A percentile compares a stretch with the other conserved stretches of the same genome.
phyloP scores from a whole-genome alignment of 352 stramenopile species.

The Phytophthora idaei region DNA sequence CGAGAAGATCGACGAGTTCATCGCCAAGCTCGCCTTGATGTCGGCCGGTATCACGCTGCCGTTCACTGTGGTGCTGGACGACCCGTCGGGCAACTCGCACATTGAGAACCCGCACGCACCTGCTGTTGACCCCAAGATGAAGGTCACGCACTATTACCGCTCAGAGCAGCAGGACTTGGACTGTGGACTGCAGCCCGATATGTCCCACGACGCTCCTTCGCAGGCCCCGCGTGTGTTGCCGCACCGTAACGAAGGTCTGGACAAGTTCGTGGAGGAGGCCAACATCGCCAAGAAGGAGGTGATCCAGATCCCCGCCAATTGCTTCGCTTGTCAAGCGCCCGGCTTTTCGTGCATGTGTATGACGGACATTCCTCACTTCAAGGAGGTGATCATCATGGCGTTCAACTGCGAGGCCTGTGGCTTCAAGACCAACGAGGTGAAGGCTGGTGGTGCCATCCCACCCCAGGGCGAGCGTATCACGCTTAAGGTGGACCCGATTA shows the following conservation, averaged over 20 bases:
- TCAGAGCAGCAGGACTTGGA: conserved; percentile 76
- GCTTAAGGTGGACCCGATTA: conserved; percentile 52
- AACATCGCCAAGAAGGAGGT: conserved; percentile 81
- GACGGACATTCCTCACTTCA: conserved; percentile 95
- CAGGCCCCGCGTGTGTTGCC: conserved; percentile 53
- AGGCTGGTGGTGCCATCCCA: conserved; percentile 90
- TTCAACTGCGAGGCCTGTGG: conserved; percentile 92
- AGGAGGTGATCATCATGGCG: conserved; percentile 94
- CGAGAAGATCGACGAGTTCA: conserved; percentile 83
- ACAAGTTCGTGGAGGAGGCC: conserved; percentile 62
- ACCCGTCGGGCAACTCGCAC: conserved; percentile 91
- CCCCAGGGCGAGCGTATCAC: conserved; percentile 81
- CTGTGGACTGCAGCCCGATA: conserved; percentile 76
- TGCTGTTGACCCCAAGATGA: conserved; percentile 75
- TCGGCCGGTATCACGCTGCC: conserved; percentile 69
- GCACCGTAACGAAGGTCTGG: conserved; percentile 72
- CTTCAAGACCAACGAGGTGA: conserved; percentile 93
- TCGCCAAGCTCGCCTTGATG: conserved; percentile 73
- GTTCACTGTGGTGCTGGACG: conserved; percentile 87
- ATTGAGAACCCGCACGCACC: conserved; percentile 90
- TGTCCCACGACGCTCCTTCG: conserved; percentile 54
- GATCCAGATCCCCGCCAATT: conserved; percentile 85
- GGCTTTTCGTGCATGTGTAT: conserved; percentile 90
- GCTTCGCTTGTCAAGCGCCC: conserved; percentile 73
- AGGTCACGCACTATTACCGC: conserved; percentile 75